Evolutionary conservation across 306 rosid genomes (phyloP), one percentile per base, ranked within the genome.

Genomic region (Cicer bijugum): DNA sequence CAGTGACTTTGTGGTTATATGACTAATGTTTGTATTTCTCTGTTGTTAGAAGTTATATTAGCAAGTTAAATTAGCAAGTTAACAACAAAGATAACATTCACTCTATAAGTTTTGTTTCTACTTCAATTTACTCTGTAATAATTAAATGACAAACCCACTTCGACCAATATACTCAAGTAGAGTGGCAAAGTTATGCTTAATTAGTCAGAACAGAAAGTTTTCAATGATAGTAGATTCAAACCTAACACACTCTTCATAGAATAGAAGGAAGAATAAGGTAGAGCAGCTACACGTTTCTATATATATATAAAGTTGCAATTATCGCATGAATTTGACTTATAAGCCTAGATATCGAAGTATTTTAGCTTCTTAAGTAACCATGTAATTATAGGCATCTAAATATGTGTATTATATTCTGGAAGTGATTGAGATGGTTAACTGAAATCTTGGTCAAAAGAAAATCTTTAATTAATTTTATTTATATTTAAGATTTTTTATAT

Each of bases 371-470:
- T 28, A 28, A 28, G 77, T 79, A 71, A 19, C 68, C 72, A 63
- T 79, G 75, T 65, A 16, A 7, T 23, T 62, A 10, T 71, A 75
- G 58, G 12, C 57, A 15, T 33, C 78, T 56, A 61, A 28, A 20
- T 44, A 2, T 38, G 72, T 60, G 67, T 47, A 61, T 42, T n/a
- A 35, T 47, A 61, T 42, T n/a, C 20, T 2, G 69, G 44, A 62
- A 79, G 61, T 63, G 75, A 76, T 72, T 76, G 46, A 37, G 84
- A 75, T 45, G 57, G 50, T 69, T 61, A 64, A 42, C 76, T 9
- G 50, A 81, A 66, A 1, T 46, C 45, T 37, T 28, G 15, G 5
- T 71, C 33, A 28, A 14, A 19, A 12, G 17, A 28, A 28, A 28
- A 28, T 3, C 5, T 28, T 28, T 0, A 28, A 28, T 28, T 28